phyloP scores from a whole-genome alignment of 768 basidiomycete genomes.

The Tricholoma flavovirens region DNA sequence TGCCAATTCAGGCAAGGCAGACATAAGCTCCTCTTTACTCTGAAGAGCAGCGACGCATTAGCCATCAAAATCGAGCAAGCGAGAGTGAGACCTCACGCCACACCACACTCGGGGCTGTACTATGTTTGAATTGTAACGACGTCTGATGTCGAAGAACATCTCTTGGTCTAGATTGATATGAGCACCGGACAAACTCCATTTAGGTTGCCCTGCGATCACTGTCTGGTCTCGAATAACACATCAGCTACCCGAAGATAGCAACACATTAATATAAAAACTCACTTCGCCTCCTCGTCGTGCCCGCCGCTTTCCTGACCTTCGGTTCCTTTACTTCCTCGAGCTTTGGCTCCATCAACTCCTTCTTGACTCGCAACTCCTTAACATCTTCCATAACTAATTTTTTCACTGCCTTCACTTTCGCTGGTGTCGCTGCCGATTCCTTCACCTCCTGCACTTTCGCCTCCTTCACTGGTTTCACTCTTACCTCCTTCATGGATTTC shows the following conservation, averaged over 20 bases:
- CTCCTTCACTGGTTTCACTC: not conserved
- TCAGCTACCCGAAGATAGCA: not conserved
- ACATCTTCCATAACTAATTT: not conserved
- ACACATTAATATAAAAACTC: not conserved
- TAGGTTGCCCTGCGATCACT: conserved; percentile 10
- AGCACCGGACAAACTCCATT: conserved; percentile 9
- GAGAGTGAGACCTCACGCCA: conserved; percentile 6
- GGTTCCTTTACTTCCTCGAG: not conserved
- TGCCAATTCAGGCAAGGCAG: conserved; percentile 15
- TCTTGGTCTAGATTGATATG: not conserved
- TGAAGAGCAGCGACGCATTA: not conserved
- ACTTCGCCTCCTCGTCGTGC: conserved; percentile 1
- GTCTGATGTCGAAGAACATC: not conserved
- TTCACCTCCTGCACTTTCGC: not conserved
- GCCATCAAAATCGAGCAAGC: not conserved
- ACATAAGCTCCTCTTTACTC: conserved; percentile 17
- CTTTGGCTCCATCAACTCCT: not conserved
- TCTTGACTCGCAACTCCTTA: not conserved
- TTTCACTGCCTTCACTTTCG: not conserved
- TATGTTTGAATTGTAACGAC: not conserved
- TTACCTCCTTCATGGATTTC: not conserved
- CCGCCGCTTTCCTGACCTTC: not conserved
- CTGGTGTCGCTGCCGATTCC: not conserved
- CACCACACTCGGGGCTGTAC: conserved; percentile 14
- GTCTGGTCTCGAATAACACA: conserved; percentile 1